Conservation (phyloP, 768 basidiomycete species). For the Panaeolus cyanescens region DNA sequence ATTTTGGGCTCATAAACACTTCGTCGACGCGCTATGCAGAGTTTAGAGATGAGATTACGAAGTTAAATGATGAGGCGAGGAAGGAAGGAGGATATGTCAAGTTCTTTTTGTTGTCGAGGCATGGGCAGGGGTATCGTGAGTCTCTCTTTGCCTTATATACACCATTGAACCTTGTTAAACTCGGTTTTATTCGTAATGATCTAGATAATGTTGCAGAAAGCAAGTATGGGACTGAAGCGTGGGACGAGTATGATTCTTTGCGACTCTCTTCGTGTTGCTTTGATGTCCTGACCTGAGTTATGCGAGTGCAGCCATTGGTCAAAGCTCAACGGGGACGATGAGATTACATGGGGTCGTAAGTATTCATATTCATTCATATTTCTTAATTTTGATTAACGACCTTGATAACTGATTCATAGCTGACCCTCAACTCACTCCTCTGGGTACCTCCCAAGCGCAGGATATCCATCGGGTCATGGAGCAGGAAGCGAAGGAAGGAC, state of each 20-base stretch:
- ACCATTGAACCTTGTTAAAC: no score
- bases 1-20: constrained; percentile 22
- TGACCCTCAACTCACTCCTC: constrained; percentile 62
- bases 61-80: constrained; percentile 45
- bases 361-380: constrained; percentile 15
- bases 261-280: background rate
- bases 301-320: constrained; percentile 69
- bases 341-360: constrained; percentile 76
- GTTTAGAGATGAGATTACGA: constrained; percentile 32
- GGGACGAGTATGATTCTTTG: constrained; percentile 52
- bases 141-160: constrained; percentile 9
- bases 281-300: no score
- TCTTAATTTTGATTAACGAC: no score
- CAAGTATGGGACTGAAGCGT: constrained; percentile 59
- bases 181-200: no score
- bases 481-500: constrained; percentile 38
- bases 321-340: constrained; percentile 62
- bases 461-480: constrained; percentile 48
- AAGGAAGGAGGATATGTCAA: constrained; percentile 50
- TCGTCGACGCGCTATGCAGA: constrained; percentile 16
- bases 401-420: constrained; percentile 43
- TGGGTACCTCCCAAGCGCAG: constrained; percentile 59
- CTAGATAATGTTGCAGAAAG: constrained; percentile 70
- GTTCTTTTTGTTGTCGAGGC: constrained; percentile 64
- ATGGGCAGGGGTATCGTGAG: constrained; percentile 77